Evolutionary conservation across 805 yeast genomes (phyloP), one percentile per base, ranked within the genome.

Genomic region (Yueomyces sinensis): DNA sequence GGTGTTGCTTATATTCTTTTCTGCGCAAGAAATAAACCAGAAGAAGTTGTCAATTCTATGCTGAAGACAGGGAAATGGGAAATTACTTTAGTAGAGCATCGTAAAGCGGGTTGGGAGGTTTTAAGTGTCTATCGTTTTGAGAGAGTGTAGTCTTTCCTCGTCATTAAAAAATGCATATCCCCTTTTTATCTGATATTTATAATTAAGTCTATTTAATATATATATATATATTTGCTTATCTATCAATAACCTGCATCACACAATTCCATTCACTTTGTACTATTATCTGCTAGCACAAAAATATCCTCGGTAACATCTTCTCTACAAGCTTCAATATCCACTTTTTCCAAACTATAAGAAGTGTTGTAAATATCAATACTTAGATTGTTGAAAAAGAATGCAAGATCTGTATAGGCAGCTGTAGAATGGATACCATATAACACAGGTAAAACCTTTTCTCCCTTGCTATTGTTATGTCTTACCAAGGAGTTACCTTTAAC

Each of bases 81-180:
- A 0, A 72, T 70, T 1, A 59, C 62, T 2, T 44, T 58, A n/a
- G 62, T 83, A 1, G 68, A 74, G 4, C 65, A 66, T 30, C 65
- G 96, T 36, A 82, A 82, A 47, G 95, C 95, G 1, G 97, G 97
- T 0, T 86, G 97, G 95, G 98, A 91, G 56, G 89, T 80, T 9
- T 62, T 91, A 27, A 72, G 82, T 36, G 78, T 89, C 7, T 74
- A 78, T 57, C 66, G 75, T 41, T 82, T 87, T 46, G 49, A 38
- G 5, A 44, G 40, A 30, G 14, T 20, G n/a, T n/a, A n/a, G n/a
- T n/a, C n/a, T n/a, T n/a, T n/a, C n/a, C n/a, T n/a, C n/a, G n/a
- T n/a, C n/a, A n/a, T 18, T 32, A 20, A 34, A 22, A 13, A 22
- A 13, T 22, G 9, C 25, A 22, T 22, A 13, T 22, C 11, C 13